Percentiles rank a stretch among this genome's conserved stretches.
phyloP scores from a whole-genome alignment of 768 basidiomycete genomes.

The Leccinum incarnatum region DNA sequence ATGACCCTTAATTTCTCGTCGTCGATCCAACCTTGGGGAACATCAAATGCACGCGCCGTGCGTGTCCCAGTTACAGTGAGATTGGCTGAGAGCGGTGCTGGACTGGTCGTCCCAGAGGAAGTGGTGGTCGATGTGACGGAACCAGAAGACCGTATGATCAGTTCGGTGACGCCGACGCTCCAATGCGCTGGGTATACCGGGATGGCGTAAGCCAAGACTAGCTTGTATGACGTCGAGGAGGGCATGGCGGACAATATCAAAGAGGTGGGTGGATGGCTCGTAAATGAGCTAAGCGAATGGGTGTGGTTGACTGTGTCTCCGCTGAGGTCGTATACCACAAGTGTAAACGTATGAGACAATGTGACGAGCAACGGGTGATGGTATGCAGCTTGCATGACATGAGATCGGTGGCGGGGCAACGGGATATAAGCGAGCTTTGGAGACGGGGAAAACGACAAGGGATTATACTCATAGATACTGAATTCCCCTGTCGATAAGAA shows the following conservation, averaged over 20 bases:
- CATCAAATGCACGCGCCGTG: constrained; percentile 65
- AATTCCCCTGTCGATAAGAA: constrained; percentile 75
- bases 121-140: constrained; percentile 8
- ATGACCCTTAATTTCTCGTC: constrained; percentile 56
- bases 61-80: constrained; percentile 58
- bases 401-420: constrained; percentile 37
- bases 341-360: constrained; percentile 61
- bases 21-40: constrained; percentile 72
- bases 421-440: constrained; percentile 50
- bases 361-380: constrained; percentile 77
- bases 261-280: constrained; percentile 76
- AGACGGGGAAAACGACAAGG: constrained; percentile 40
- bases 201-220: constrained; percentile 69
- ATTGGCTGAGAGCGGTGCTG: constrained; percentile 25
- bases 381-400: constrained; percentile 66
- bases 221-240: constrained; percentile 58
- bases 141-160: constrained; percentile 52
- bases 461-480: constrained; percentile 52
- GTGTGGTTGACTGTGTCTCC: constrained; percentile 48
- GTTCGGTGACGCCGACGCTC: constrained; percentile 74
- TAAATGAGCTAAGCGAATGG: constrained; percentile 73
- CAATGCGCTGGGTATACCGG: constrained; percentile 82
- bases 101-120: constrained; percentile 5
- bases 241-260: constrained; percentile 67
- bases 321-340: constrained; percentile 72